Conservation (phyloP, 1,284 basidiomycete genomes). For the Malassezia arunalokei region DNA sequence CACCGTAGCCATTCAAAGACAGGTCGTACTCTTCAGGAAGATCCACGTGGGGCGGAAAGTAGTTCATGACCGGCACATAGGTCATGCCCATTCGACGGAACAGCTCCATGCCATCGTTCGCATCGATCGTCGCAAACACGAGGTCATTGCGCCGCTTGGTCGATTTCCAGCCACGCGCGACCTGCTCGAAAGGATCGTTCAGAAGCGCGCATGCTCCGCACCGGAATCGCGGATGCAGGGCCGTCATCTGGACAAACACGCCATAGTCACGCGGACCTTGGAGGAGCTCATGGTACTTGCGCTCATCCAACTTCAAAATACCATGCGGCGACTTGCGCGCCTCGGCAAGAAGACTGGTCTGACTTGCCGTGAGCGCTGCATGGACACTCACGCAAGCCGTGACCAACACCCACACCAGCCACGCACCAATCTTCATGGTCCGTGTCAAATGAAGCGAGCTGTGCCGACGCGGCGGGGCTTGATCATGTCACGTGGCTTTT, state of each 20-base stretch:
- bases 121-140: slow-evolving; percentile 8
- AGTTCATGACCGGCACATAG: slow-evolving; percentile 4
- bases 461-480: slow-evolving; percentile 1
- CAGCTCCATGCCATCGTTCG: slow-evolving; percentile 2
- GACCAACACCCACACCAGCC: slow-evolving; percentile 3
- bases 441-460: neutral
- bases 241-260: slow-evolving; percentile 10
- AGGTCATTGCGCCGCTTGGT: neutral
- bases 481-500: neutral
- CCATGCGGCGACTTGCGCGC: slow-evolving; percentile 1
- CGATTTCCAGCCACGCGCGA: slow-evolving; percentile 8
- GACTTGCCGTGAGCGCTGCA: neutral
- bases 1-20: neutral
- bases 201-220: slow-evolving; percentile 12
- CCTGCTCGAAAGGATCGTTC: slow-evolving; percentile 1
- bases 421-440: slow-evolving; percentile 11
- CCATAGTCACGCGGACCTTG: slow-evolving; percentile 10
- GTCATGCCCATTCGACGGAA: slow-evolving; percentile 4
- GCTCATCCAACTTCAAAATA: slow-evolving; percentile 5
- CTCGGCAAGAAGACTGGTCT: neutral
- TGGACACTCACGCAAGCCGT: neutral
- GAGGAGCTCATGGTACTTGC: neutral
- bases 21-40: slow-evolving; percentile 4
- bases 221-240: neutral
- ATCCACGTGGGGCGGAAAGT: neutral